phyloP scores from a whole-genome alignment of 305 asterid genomes.

The Fraxinus dipetala region DNA sequence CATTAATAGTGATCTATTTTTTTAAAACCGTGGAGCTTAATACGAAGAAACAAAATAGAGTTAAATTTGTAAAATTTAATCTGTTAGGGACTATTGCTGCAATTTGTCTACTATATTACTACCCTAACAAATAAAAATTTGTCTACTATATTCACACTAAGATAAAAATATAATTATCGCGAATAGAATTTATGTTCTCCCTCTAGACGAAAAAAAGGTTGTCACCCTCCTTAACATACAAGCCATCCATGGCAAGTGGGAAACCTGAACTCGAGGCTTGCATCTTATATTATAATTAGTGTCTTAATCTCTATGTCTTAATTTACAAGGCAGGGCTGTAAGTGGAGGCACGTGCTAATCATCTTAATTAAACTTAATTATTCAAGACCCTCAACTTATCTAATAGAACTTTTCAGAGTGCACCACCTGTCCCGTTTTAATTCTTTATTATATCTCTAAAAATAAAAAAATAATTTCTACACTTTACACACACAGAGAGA shows the following conservation, averaged over 20 bases:
- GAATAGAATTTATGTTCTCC: background rate
- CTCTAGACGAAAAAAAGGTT: too few species aligned
- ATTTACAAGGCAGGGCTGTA: conserved; percentile 15
- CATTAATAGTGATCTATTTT: background rate
- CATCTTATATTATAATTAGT: background rate
- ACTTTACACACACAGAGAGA: background rate
- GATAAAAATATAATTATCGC: background rate
- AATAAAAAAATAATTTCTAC: background rate
- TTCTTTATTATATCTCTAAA: background rate
- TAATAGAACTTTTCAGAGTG: conserved; percentile 28
- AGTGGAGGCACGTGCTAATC: conserved; percentile 43
- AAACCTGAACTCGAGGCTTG: background rate
- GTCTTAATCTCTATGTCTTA: conserved; percentile 23
- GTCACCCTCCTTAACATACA: background rate
- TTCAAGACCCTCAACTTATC: background rate
- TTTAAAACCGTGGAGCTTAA: background rate
- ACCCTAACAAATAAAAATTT: too few species aligned
- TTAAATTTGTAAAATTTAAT: too few species aligned
- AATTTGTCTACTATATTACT: background rate
- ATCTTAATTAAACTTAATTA: conserved; percentile 8
- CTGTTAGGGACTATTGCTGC: background rate
- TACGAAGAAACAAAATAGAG: background rate
- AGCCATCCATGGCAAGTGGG: background rate
- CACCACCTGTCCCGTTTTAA: conserved; percentile 23
- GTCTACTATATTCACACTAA: background rate